Evolutionary conservation across 139 green algal genomes (phyloP).

Genomic region (Chlamydomonas asymmetrica): DNA sequence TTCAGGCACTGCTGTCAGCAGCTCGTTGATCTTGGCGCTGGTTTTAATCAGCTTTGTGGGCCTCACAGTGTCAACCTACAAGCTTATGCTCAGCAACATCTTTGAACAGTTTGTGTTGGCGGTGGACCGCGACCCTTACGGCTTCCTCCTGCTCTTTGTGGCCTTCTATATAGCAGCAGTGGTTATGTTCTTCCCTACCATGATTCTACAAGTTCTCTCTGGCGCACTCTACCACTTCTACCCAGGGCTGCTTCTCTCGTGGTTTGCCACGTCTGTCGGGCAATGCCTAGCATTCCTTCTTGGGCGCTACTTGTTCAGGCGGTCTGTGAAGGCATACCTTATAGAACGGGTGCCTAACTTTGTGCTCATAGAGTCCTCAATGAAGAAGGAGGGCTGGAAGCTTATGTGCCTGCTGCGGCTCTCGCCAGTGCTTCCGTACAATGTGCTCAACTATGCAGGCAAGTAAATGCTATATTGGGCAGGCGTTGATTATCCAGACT

Average conservation of each 20-base stretch:
- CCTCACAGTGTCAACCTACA: too few species aligned
- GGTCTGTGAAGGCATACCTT: constrained; percentile 38
- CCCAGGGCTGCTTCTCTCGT: constrained; percentile 44
- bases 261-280: constrained; percentile 44
- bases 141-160: constrained; percentile 36
- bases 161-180: constrained; percentile 37
- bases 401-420: constrained; percentile 64
- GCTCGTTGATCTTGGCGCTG: too few species aligned
- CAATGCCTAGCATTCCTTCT: constrained; percentile 61
- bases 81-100: too few species aligned
- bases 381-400: constrained; percentile 59
- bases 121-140: constrained; percentile 33
- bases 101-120: background rate
- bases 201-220: constrained; percentile 50
- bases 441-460: constrained; percentile 72
- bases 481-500: too few species aligned
- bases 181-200: constrained; percentile 52
- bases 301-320: constrained; percentile 51
- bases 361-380: constrained; percentile 36
- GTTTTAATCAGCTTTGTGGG: too few species aligned
- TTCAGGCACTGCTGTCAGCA: too few species aligned
- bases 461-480: too few species aligned
- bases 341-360: constrained; percentile 28
- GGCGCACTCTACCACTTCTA: constrained; percentile 53
- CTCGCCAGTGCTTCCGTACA: constrained; percentile 62